These are phyloP conservation scores for Suillus subalutaceus DNA, from an alignment of 768 basidiomycete genomes.

Conservation along the genomic window DNA sequence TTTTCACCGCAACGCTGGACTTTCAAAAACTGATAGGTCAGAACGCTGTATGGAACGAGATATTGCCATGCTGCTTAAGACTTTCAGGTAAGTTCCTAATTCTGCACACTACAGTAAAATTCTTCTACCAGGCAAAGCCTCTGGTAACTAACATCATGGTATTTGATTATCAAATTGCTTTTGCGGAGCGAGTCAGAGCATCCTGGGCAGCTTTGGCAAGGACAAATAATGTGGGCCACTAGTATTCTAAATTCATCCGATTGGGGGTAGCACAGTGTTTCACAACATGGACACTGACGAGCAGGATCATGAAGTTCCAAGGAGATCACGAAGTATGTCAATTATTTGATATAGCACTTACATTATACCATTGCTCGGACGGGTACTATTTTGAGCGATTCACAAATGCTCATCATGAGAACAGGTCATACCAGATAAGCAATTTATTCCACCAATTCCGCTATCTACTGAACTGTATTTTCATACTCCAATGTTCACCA, in stretches of 20 bases:
- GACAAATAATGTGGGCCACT: background rate
- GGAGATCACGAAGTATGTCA: background rate
- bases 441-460: background rate
- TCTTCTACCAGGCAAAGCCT: background rate
- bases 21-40: background rate
- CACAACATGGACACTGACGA: background rate
- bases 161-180: background rate
- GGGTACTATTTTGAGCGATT: background rate
- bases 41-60: background rate
- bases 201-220: background rate
- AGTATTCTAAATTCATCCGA: background rate
- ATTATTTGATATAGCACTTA: background rate
- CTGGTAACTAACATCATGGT: background rate
- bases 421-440: background rate
- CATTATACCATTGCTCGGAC: background rate
- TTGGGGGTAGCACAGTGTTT: background rate
- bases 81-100: background rate
- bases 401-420: background rate
- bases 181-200: background rate
- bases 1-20: background rate
- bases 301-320: background rate
- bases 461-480: background rate
- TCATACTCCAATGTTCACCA: background rate
- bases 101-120: background rate
- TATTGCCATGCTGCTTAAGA: background rate